A percentile compares a stretch with the other conserved stretches of the same genome.
phyloP scores from a whole-genome alignment of 148 eudicot species.

The Heliamphora exappendiculata region DNA sequence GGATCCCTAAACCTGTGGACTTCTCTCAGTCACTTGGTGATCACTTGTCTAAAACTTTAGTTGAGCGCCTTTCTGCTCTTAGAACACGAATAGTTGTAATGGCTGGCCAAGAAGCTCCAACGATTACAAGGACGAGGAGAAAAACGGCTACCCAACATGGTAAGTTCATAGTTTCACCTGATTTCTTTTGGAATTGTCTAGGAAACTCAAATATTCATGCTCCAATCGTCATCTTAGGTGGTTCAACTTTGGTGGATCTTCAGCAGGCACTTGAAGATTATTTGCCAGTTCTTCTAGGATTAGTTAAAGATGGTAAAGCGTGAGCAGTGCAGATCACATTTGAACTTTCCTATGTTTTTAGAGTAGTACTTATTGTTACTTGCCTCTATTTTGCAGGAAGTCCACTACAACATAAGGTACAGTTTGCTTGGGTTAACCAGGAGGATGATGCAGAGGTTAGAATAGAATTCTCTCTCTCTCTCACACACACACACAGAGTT shows the following conservation, averaged over 20 bases:
- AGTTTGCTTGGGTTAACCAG: conserved; percentile 87
- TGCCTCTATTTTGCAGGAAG: conserved; percentile 50
- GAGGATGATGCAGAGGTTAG: conserved; percentile 86
- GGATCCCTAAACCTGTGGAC: conserved; percentile 80
- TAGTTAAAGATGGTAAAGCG: conserved; percentile 87
- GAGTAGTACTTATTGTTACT: conserved; percentile 7
- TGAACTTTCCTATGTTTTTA: background rate
- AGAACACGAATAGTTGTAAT: conserved; percentile 86
- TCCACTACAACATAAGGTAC: conserved; percentile 80
- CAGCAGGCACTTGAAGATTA: conserved; percentile 93
- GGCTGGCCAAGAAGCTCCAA: conserved; percentile 95
- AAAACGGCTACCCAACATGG: conserved; percentile 88
- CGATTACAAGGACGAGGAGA: conserved; percentile 76
- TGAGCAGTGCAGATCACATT: background rate
- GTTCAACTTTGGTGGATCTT: conserved; percentile 87
- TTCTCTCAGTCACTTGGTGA: conserved; percentile 58
- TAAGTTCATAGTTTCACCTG: conserved; percentile 25
- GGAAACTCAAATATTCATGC: conserved; percentile 4
- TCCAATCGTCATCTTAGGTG: conserved; percentile 45
- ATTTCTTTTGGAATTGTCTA: background rate
- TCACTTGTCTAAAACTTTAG: conserved; percentile 45
- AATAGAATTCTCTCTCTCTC: conserved; percentile 8
- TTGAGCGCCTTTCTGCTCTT: conserved; percentile 83
- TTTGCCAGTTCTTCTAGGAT: conserved; percentile 80
- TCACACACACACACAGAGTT: background rate